Conservation (phyloP, 2,329 filamentous ascomycete genomes). For the Botrytis pseudocinerea region DNA sequence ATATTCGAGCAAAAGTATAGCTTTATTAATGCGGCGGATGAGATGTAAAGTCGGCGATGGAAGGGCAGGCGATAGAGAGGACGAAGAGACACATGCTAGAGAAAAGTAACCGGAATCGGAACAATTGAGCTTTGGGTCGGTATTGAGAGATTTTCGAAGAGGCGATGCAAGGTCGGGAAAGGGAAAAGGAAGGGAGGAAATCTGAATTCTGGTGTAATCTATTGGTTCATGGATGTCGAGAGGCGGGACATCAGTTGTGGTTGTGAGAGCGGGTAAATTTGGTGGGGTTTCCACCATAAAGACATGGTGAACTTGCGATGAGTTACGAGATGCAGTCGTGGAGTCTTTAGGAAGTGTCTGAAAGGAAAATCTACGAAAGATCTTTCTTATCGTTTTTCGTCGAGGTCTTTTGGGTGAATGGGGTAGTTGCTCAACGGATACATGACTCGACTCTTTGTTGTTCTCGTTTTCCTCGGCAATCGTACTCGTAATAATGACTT, state of each 20-base stretch:
- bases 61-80: background rate
- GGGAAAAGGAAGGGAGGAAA: background rate
- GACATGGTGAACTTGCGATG: background rate
- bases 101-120: slow-evolving; percentile 21
- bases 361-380: slow-evolving; percentile 13
- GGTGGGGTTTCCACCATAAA: slow-evolving; percentile 2
- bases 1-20: slow-evolving; percentile 14
- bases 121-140: slow-evolving; percentile 12
- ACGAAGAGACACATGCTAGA: background rate
- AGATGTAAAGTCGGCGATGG: slow-evolving; percentile 10
- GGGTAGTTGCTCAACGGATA: background rate
- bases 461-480: background rate
- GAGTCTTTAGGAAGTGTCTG: slow-evolving; percentile 7
- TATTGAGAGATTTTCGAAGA: slow-evolving; percentile 7
- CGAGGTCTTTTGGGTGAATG: background rate
- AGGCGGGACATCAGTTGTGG: slow-evolving; percentile 6
- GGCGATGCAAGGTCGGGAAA: slow-evolving; percentile 9
- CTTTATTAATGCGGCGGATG: slow-evolving; percentile 15
- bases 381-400: slow-evolving; percentile 18
- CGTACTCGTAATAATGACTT: background rate
- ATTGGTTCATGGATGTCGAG: slow-evolving; percentile 15
- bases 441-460: background rate
- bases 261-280: background rate
- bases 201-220: slow-evolving; percentile 22
- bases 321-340: background rate